phyloP scores from a whole-genome alignment of 257 asterid genomes.

The Plectranthus barbatus region DNA sequence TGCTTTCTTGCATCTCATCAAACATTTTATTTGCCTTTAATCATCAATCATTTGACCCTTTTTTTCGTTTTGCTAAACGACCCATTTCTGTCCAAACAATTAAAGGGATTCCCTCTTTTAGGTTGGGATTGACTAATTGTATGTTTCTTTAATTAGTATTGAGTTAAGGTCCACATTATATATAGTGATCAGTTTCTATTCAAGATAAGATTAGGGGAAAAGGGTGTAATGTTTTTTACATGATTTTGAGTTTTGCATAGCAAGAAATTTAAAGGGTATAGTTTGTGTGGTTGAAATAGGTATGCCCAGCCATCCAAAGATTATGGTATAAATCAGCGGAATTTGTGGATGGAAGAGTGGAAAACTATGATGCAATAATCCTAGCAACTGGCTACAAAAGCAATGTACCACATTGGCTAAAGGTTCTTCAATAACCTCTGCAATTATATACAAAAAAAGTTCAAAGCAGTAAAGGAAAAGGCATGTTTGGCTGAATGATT shows the following conservation, averaged over 20 bases:
- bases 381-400: slow-evolving; percentile 73
- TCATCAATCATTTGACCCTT: slow-evolving; percentile 15
- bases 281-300: slow-evolving; percentile 20
- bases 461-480: not conserved
- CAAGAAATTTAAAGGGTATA: too few relatives aligned
- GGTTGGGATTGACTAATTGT: not conserved
- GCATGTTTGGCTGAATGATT: slow-evolving; percentile 17
- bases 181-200: too few relatives aligned
- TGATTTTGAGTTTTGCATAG: too few relatives aligned
- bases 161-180: too few relatives aligned
- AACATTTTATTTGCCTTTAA: not conserved
- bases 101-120: not conserved
- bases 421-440: too few relatives aligned
- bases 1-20: not conserved
- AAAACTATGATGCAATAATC: slow-evolving; percentile 49
- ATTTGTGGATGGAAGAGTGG: slow-evolving; percentile 44
- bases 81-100: slow-evolving; percentile 6
- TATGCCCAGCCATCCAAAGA: slow-evolving; percentile 46
- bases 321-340: slow-evolving; percentile 35
- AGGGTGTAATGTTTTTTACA: too few relatives aligned
- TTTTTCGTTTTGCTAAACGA: slow-evolving; percentile 12
- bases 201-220: too few relatives aligned
- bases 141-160: too few relatives aligned
- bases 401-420: slow-evolving; percentile 66
- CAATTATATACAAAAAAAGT: not conserved